Base-by-base conservation (phyloP, 148 eudicot species). In the Arctostaphylos glauca region DNA sequence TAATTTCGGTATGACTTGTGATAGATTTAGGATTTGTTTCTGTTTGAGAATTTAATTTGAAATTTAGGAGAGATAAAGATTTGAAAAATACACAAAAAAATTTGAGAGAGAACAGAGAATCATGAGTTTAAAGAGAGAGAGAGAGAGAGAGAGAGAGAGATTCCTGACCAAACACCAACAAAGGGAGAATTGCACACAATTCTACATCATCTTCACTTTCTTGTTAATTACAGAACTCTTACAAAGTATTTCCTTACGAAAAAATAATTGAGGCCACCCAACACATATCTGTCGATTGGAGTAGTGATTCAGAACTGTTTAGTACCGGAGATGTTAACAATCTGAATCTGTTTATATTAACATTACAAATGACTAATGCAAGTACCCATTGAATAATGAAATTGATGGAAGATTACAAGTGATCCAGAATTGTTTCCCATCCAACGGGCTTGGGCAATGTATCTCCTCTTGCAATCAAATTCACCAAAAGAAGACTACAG, bases 401-500 rank as follows among this genome's bases (percentile, higher is more conserved):
- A 25, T 25, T 50, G 60, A 14, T 1, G 2, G 19, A 31, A n/a
- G 19, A 76, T 41, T 76, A 76, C 46, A 25, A 6, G 60, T 50
- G 60, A 53, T n/a, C 19, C n/a, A 38, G 21, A 55, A 77, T 23
- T 54, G 66, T 38, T 77, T 3, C 3, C 44, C 50, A 54, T 15
- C 21, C 47, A 55, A 31, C 7, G 43, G 62, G 38, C 4, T 76
- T 53, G 59, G 56, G 14, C 16, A 19, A 41, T 41, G 64, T 6
- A 72, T 72, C 54, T 72, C 47, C 78, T 75, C 64, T 55, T 44
- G 15, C 80, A 75, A 75, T 75, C 58, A 31, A 80, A 64, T 16
- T 80, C 74, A 15, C 15, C 15, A 18, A 48, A 31, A 13, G 2
- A 6, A 54, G 47, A 6, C 59, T 83, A 79, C 79, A 41, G 53